These are phyloP conservation scores for Penicillium crystallinum DNA, from an alignment of 495 filamentous ascomycete genomes.

Conservation along the genomic window DNA sequence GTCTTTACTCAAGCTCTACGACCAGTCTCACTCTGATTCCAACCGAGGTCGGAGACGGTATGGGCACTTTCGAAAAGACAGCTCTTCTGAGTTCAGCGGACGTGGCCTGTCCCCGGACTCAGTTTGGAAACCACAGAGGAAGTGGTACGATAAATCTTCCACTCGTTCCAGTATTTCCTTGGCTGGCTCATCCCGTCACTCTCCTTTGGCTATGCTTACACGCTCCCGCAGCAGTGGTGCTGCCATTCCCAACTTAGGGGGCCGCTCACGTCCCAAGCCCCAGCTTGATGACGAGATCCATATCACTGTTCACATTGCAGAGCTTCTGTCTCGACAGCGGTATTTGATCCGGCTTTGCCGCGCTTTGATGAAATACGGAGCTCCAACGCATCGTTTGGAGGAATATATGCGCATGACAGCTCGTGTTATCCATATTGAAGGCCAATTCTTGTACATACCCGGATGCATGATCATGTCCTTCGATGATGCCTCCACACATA, in stretches of 20 bases:
- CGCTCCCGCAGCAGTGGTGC: slow-evolving; percentile 41
- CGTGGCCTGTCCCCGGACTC: slow-evolving; percentile 33
- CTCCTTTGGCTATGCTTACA: slow-evolving; percentile 38
- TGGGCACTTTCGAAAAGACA: slow-evolving; percentile 32
- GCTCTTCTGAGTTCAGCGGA: slow-evolving; percentile 28
- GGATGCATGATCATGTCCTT: slow-evolving; percentile 96
- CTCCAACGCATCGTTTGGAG: slow-evolving; percentile 71
- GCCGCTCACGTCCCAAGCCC: slow-evolving; percentile 39
- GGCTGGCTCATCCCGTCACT: slow-evolving; percentile 35
- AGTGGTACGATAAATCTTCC: slow-evolving; percentile 60
- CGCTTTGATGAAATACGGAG: slow-evolving; percentile 80
- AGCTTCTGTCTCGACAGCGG: slow-evolving; percentile 71
- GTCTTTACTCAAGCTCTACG: slow-evolving; percentile 73
- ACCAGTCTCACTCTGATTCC: slow-evolving; percentile 23
- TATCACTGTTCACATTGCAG: slow-evolving; percentile 87
- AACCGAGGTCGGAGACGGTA: slow-evolving; percentile 24
- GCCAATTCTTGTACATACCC: slow-evolving; percentile 87
- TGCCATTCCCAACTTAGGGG: slow-evolving; percentile 28
- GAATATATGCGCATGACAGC: slow-evolving; percentile 91
- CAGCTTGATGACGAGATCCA: slow-evolving; percentile 63
- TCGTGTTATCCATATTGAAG: slow-evolving; percentile 81
- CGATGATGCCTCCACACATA: slow-evolving; percentile 83
- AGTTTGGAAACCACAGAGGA: slow-evolving; percentile 43
- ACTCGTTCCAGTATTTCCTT: slow-evolving; percentile 47
- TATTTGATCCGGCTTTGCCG: slow-evolving; percentile 83